Percentiles rank a stretch among this genome's conserved stretches.
Evolutionary conservation across 2,329 filamentous ascomycete genomes (phyloP).

Genomic region (Penicillium nordicum): DNA sequence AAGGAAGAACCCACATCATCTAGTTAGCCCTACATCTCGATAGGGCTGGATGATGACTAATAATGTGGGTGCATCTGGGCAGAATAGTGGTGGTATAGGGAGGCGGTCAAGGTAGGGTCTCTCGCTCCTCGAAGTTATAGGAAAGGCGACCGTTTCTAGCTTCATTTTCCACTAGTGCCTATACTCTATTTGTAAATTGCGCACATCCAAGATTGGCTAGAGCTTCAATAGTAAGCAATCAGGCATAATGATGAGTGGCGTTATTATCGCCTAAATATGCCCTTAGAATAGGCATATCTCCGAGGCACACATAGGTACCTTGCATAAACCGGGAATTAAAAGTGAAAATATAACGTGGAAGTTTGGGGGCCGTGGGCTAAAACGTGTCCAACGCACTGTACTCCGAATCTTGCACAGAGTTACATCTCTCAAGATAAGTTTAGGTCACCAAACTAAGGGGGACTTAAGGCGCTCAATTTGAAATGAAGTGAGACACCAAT

Average conservation of each 20-base stretch:
- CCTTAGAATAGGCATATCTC: background rate
- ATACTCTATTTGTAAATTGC: background rate
- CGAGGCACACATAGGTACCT: background rate
- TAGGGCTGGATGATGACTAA: background rate
- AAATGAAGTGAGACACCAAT: background rate
- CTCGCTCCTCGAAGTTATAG: background rate
- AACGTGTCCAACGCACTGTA: background rate
- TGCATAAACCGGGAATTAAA: background rate
- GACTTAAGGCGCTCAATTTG: background rate
- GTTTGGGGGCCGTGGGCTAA: background rate
- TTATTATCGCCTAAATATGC: background rate
- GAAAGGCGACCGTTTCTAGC: background rate
- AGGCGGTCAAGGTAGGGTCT: too few species aligned
- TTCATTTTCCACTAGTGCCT: background rate
- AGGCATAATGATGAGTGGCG: background rate
- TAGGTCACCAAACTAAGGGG: background rate
- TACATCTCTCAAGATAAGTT: background rate
- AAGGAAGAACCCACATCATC: background rate
- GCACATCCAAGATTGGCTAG: background rate
- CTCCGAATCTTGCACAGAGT: background rate
- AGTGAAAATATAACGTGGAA: background rate
- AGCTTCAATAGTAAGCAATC: background rate
- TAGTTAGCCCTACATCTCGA: too few species aligned
- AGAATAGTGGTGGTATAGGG: background rate
- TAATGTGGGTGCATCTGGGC: background rate